These are phyloP conservation scores for Boletellus sp. DNA, from an alignment of 768 basidiomycete genomes.

Conservation along the genomic window DNA sequence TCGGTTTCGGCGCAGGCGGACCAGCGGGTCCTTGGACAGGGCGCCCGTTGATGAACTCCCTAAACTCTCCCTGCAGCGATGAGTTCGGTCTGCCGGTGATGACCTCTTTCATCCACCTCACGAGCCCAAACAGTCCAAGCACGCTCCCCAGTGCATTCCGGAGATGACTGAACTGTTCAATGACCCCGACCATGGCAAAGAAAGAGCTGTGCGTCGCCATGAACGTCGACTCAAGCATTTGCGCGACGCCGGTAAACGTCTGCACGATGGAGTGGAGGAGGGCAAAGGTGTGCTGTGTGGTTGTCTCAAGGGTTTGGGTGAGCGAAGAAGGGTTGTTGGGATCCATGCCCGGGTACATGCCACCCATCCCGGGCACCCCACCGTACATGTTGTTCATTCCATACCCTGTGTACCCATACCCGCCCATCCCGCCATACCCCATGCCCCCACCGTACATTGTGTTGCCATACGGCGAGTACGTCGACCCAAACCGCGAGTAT, in stretches of 20 bases:
- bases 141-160: slow-evolving; percentile 93
- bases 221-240: slow-evolving; percentile 97
- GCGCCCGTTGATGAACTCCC: slow-evolving; percentile 66
- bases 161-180: slow-evolving; percentile 91
- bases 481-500: slow-evolving; percentile 35
- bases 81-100: slow-evolving; percentile 46
- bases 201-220: slow-evolving; percentile 96
- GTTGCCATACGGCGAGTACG: slow-evolving; percentile 35
- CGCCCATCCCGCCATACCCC: slow-evolving; percentile 43
- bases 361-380: slow-evolving; percentile 38
- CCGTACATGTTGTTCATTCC: slow-evolving; percentile 51
- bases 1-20: slow-evolving; percentile 52
- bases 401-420: slow-evolving; percentile 42
- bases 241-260: slow-evolving; percentile 90
- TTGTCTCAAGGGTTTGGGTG: slow-evolving; percentile 82
- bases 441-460: slow-evolving; percentile 31
- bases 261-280: slow-evolving; percentile 94
- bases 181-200: slow-evolving; percentile 94
- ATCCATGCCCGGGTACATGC: slow-evolving; percentile 41
- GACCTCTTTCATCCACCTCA: slow-evolving; percentile 78
- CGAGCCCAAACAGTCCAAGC: slow-evolving; percentile 83
- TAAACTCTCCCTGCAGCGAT: slow-evolving; percentile 62
- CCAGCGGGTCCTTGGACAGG: slow-evolving; percentile 49
- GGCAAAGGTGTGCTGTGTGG: slow-evolving; percentile 89
- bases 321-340: slow-evolving; percentile 60